Evolutionary conservation across 2,329 filamentous ascomycete genomes (phyloP).

Genomic region (Metarhizium humberi): DNA sequence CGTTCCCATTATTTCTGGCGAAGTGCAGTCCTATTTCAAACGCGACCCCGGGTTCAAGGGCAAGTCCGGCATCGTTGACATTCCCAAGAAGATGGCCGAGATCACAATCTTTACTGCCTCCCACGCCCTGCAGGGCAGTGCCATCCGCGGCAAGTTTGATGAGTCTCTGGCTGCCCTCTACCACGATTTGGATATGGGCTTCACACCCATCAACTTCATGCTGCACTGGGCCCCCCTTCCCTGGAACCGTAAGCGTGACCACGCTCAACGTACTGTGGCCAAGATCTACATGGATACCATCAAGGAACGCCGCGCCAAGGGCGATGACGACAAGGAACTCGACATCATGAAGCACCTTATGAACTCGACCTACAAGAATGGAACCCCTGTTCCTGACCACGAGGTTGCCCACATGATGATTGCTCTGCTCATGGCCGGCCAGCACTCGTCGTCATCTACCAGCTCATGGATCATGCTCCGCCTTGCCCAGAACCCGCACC

Average conservation of each 20-base stretch:
- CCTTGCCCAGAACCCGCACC: conserved; percentile 66
- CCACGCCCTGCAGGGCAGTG: conserved; percentile 74
- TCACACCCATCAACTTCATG: conserved; percentile 83
- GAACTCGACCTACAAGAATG: conserved; percentile 78
- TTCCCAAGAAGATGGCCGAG: conserved; percentile 69
- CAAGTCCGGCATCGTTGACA: conserved; percentile 58
- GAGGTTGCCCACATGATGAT: conserved; percentile 94
- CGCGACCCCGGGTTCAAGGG: conserved; percentile 57
- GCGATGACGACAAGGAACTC: conserved; percentile 39
- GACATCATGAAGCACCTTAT: conserved; percentile 92
- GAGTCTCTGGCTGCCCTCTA: conserved; percentile 72
- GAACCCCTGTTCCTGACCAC: conserved; percentile 66
- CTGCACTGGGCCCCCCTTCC: conserved; percentile 81
- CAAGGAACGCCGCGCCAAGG: conserved; percentile 51
- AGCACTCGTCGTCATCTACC: conserved; percentile 80
- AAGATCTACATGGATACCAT: conserved; percentile 79
- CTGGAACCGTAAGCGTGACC: conserved; percentile 76
- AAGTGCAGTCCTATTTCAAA: conserved; percentile 67
- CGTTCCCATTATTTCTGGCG: conserved; percentile 67
- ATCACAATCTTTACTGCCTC: conserved; percentile 88
- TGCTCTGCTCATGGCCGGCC: conserved; percentile 82
- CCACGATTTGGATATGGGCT: conserved; percentile 85
- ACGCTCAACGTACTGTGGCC: conserved; percentile 71
- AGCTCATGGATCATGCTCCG: conserved; percentile 78
- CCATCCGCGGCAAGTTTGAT: conserved; percentile 73